phyloP scores from a whole-genome alignment of 2,329 filamentous ascomycete species.

The Monosporascus cannonballus region DNA sequence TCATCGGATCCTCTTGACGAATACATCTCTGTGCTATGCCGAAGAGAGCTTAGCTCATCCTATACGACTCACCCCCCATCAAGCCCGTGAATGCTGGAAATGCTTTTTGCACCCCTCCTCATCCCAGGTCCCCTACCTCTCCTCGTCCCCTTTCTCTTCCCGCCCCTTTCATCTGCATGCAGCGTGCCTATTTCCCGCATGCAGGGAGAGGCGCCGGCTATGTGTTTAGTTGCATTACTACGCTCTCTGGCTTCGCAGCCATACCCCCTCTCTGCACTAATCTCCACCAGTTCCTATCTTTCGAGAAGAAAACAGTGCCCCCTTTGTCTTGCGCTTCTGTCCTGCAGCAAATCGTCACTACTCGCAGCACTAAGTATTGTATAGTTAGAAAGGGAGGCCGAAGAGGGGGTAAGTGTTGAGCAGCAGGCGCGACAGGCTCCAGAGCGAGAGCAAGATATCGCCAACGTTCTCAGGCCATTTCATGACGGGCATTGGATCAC shows the following conservation, averaged over 20 bases:
- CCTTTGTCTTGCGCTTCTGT: neutral
- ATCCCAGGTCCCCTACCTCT: neutral
- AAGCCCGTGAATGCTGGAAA: neutral
- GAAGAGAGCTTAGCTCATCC: neutral
- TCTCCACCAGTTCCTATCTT: neutral
- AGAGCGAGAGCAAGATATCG: neutral
- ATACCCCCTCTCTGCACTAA: neutral
- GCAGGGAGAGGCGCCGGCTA: neutral
- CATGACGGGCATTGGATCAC: slow-evolving; percentile 5
- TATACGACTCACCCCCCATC: neutral
- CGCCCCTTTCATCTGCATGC: neutral
- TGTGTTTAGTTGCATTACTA: neutral
- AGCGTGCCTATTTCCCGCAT: neutral
- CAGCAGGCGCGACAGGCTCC: neutral
- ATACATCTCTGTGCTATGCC: neutral
- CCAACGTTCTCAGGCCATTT: neutral
- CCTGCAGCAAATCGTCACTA: neutral
- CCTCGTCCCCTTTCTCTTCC: neutral
- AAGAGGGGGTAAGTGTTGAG: neutral
- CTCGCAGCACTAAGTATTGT: neutral
- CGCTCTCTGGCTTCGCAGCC: neutral
- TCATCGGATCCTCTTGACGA: no score
- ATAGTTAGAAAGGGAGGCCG: no score
- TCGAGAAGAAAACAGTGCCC: neutral
- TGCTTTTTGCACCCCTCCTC: neutral